Evolutionary conservation across 2,329 filamentous ascomycete genomes (phyloP).

Genomic region (Laburnicola sp.): DNA sequence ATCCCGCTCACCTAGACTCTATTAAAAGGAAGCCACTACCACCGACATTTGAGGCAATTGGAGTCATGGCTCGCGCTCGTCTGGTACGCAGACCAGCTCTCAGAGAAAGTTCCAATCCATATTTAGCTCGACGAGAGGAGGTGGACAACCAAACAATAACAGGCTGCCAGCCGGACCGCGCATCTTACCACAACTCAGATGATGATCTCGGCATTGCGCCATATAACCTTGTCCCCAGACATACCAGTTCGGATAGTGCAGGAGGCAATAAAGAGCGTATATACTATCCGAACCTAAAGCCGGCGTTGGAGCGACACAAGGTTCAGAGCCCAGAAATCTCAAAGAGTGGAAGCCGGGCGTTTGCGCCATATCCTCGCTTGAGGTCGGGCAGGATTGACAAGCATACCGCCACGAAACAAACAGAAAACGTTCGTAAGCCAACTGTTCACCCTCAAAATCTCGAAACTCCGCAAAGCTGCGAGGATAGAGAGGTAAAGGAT

Average conservation of each 20-base stretch:
- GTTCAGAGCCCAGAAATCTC: background rate
- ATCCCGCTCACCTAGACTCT: background rate
- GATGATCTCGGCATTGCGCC: background rate
- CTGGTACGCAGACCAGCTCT: background rate
- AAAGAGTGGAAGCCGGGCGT: background rate
- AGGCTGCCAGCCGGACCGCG: background rate
- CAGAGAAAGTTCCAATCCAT: constrained; percentile 1
- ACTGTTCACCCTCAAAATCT: constrained; percentile 10
- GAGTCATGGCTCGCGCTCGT: background rate
- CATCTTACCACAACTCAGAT: background rate
- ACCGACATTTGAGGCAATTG: background rate
- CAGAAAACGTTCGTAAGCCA: constrained; percentile 9
- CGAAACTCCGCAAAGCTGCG: background rate
- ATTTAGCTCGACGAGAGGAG: background rate
- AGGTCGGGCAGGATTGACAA: background rate
- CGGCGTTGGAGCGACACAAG: background rate
- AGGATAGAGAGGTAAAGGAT: constrained; percentile 4
- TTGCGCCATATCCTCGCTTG: background rate
- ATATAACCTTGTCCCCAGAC: background rate
- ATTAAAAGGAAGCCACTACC: background rate
- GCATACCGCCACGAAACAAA: background rate
- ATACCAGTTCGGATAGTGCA: background rate
- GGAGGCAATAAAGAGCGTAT: background rate
- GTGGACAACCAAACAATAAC: background rate
- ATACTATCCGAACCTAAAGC: background rate